phyloP scores from a whole-genome alignment of 306 rosid species.

The Cicer yamashitae region DNA sequence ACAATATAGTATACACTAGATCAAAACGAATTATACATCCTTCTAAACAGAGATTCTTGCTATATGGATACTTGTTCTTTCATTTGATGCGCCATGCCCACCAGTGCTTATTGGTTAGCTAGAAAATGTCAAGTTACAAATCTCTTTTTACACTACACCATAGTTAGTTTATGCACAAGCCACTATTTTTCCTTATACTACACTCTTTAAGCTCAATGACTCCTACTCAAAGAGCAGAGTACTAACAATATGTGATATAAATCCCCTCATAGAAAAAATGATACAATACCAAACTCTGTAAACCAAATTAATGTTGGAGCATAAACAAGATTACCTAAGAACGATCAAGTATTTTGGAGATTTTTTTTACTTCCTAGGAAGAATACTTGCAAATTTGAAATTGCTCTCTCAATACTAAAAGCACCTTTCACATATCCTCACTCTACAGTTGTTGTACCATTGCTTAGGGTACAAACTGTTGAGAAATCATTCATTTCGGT shows the following conservation, averaged over 20 bases:
- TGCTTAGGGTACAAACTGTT: conserved; percentile 18
- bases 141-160: background rate
- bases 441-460: conserved; percentile 24
- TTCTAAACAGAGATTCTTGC: conserved; percentile 3
- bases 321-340: conserved; percentile 30
- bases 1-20: conserved; percentile 18
- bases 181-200: conserved; percentile 7
- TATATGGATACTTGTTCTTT: conserved; percentile 7
- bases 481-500: conserved; percentile 31
- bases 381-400: conserved; percentile 10
- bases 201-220: conserved; percentile 12
- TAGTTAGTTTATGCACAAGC: conserved; percentile 16
- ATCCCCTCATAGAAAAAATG: conserved; percentile 16
- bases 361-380: background rate
- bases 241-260: conserved; percentile 13
- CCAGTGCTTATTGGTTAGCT: conserved; percentile 19
- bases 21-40: conserved; percentile 11
- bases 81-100: conserved; percentile 30
- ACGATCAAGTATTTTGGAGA: conserved; percentile 20
- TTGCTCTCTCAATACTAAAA: background rate
- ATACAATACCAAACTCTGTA: conserved; percentile 8
- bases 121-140: conserved; percentile 32
- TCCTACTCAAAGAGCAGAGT: conserved; percentile 25
- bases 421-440: conserved; percentile 12
- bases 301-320: conserved; percentile 24